Conservation (phyloP, 768 basidiomycete genomes). For the Agaricus bisporus region DNA sequence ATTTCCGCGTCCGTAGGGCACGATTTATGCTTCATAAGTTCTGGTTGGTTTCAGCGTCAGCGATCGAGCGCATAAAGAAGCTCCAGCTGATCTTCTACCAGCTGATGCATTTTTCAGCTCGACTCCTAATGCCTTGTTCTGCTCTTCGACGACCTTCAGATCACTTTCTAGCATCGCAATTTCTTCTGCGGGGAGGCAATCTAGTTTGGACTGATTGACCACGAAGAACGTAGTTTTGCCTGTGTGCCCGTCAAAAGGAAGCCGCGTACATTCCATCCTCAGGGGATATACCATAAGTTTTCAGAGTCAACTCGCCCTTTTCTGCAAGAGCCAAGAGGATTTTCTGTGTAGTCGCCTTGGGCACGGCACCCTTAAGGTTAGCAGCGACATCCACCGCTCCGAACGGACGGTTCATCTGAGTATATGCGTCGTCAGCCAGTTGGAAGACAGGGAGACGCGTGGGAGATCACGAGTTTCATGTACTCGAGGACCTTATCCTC, state of each 20-base stretch:
- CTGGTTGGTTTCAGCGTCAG: conserved; percentile 30
- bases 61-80: conserved; percentile 11
- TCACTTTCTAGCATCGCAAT: conserved; percentile 57
- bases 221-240: conserved; percentile 88
- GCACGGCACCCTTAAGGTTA: conserved; percentile 84
- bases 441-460: background rate
- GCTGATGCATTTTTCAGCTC: conserved; percentile 44
- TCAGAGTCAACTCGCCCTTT: conserved; percentile 75
- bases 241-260: conserved; percentile 22
- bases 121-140: conserved; percentile 43
- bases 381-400: conserved; percentile 90
- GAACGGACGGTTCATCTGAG: conserved; percentile 88
- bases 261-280: conserved; percentile 8
- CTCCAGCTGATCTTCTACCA: conserved; percentile 34
- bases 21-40: conserved; percentile 55
- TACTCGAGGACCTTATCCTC: conserved; percentile 77
- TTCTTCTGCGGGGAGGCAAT: conserved; percentile 56
- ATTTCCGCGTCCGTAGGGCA: conserved; percentile 71
- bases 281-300: conserved; percentile 60
- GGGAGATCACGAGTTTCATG: conserved; percentile 52
- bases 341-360: conserved; percentile 82
- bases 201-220: conserved; percentile 70
- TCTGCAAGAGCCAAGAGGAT: conserved; percentile 79
- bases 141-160: conserved; percentile 49
- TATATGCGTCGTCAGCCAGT: background rate